Base-by-base conservation (phyloP, 225 moss, liverwort and hornwort genomes). In the Sphagnum tenellum region DNA sequence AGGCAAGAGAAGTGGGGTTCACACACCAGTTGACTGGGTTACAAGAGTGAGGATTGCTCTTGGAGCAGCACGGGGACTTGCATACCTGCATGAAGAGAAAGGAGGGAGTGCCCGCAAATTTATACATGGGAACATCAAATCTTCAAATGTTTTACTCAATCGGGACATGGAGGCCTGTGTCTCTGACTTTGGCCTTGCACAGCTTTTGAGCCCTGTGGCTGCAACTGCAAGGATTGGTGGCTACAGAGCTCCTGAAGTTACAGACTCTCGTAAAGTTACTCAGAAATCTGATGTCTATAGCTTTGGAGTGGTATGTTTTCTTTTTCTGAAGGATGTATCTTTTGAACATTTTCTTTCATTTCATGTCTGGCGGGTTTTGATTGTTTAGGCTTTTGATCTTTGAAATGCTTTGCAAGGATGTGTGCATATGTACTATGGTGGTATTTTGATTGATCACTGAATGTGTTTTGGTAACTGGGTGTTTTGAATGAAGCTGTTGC, bases 251-350 rank as follows among this genome's bases (percentile, higher is more conserved):
- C 85, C 90, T 46, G 81, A 88, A 75, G 73, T 81, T 48, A 70
- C 69, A 4, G 76, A 76, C 69, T 78, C 87, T 45, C 87, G 84
- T 67, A 67, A 76, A 45, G 73, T 83, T 48, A 85, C 90, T 0
- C 90, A 90, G 66, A 66, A 74, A 57, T 79, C 85, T 7, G 85
- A 88, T 59, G 82, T 90, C 64, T 90, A 90, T 69, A 90, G 88
- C 64, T 88, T 83, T 51, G 85, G 87, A 9, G 89, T 87, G 63
- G 79, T 87, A 65, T 62, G 75, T 51, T 46, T 46, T 61, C 46
- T 9, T 45, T 4, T 9, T 52, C 1, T 52, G 52, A 9, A 52
- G 52, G 29, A 29, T 29, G 29, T 29, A 29, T 29, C 29, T 1
- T 29, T 29, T 29, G 29, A 29, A 29, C 29, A 29, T 29, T 29